Evolutionary conservation across 2,329 filamentous ascomycete species (phyloP).

Genomic region (Raffaelea arxii): DNA sequence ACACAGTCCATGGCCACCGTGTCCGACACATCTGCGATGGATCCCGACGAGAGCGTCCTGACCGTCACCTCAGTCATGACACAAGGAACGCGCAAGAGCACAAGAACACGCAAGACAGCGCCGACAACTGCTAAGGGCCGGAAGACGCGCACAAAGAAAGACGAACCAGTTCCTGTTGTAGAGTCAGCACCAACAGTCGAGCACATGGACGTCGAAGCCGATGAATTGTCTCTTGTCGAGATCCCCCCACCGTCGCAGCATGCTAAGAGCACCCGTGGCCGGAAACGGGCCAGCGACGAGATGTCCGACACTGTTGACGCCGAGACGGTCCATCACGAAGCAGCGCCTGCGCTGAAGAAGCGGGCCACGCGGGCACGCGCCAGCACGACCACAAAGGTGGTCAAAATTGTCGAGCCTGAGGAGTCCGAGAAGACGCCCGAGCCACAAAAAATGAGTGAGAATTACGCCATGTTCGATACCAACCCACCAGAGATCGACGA

Average conservation of each 20-base stretch:
- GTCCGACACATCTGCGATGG: slow-evolving; percentile 40
- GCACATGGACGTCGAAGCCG: slow-evolving; percentile 19
- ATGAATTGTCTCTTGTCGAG: slow-evolving; percentile 15
- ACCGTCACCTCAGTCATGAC: slow-evolving; percentile 51
- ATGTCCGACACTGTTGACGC: slow-evolving; percentile 23
- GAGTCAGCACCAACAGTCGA: no score
- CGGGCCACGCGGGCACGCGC: slow-evolving; percentile 41
- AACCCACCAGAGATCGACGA: slow-evolving; percentile 34
- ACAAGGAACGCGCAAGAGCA: slow-evolving; percentile 39
- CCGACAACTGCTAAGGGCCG: slow-evolving; percentile 31
- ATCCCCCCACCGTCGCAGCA: slow-evolving; percentile 25
- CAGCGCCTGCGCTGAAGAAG: slow-evolving; percentile 49
- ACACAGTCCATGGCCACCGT: slow-evolving; percentile 45
- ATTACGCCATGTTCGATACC: slow-evolving; percentile 46
- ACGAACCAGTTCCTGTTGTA: slow-evolving; percentile 40
- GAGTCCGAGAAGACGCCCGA: slow-evolving; percentile 36
- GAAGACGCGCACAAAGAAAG: slow-evolving; percentile 42
- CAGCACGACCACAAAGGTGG: slow-evolving; percentile 24
- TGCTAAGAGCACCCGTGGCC: slow-evolving; percentile 40
- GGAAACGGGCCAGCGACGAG: slow-evolving; percentile 54
- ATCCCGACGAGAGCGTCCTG: slow-evolving; percentile 48
- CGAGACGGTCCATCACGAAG: slow-evolving; percentile 24
- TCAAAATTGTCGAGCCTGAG: not conserved
- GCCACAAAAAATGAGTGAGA: slow-evolving; percentile 14
- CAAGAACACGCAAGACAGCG: slow-evolving; percentile 46